A percentile compares a stretch with the other conserved stretches of the same genome.
phyloP scores from a whole-genome alignment of 805 yeast genomes.

The Candida gorgasii region DNA sequence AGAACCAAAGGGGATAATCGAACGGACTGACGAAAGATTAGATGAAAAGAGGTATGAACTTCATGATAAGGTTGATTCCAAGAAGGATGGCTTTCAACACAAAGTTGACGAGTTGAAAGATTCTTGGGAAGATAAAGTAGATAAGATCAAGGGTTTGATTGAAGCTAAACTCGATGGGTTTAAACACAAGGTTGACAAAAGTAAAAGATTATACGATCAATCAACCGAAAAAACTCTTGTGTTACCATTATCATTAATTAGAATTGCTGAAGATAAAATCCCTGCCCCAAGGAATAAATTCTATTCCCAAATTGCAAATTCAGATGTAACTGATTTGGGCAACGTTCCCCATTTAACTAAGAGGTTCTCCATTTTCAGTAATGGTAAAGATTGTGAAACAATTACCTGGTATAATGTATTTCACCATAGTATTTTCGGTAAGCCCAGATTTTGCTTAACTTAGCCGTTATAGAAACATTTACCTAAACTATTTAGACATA shows the following conservation, averaged over 20 bases:
- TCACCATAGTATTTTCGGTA: constrained; percentile 52
- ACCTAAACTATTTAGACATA: not conserved
- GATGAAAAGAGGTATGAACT: constrained; percentile 20
- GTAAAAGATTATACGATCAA: not conserved
- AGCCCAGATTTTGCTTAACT: constrained; percentile 36
- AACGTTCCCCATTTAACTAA: constrained; percentile 4
- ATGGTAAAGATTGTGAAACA: constrained; percentile 41
- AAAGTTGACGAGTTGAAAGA: constrained; percentile 14
- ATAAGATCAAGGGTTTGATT: not conserved
- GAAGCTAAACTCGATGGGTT: not conserved
- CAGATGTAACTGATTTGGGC: too few relatives aligned
- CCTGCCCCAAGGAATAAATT: constrained; percentile 19
- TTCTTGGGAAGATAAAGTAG: constrained; percentile 1
- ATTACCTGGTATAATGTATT: constrained; percentile 55
- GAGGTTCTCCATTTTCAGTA: constrained; percentile 19
- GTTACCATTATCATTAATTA: constrained; percentile 23
- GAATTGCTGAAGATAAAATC: constrained; percentile 14
- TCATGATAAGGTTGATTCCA: constrained; percentile 16
- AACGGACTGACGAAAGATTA: constrained; percentile 20
- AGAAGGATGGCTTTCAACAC: constrained; percentile 12
- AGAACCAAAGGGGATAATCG: constrained; percentile 21
- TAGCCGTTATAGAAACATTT: not conserved
- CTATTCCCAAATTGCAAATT: constrained; percentile 21
- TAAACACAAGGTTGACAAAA: not conserved
- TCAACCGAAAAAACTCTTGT: constrained; percentile 16